phyloP scores from a whole-genome alignment of 352 stramenopile genomes.

The Pythium guiyangense region DNA sequence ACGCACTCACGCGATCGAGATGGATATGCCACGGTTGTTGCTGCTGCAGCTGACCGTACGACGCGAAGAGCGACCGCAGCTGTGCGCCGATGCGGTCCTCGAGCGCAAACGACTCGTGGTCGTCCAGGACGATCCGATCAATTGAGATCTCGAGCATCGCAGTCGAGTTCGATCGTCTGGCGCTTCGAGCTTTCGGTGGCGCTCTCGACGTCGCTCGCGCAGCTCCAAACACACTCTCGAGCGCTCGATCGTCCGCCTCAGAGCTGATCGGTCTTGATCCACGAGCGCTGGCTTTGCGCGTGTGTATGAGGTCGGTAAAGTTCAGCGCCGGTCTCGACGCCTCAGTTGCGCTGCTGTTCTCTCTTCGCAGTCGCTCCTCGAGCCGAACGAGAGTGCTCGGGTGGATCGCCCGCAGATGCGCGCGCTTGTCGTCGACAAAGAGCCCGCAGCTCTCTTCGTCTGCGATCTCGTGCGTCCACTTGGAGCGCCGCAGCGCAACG shows the following conservation, averaged over 20 bases:
- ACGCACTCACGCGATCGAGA: conserved; percentile 40
- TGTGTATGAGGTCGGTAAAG: conserved; percentile 8
- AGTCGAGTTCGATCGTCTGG: neutral
- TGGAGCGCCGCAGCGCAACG: conserved; percentile 14
- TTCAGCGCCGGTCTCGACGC: neutral
- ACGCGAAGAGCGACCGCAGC: conserved; percentile 45
- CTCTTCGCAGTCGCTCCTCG: conserved; percentile 42
- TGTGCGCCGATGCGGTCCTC: conserved; percentile 62
- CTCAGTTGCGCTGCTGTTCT: conserved; percentile 3
- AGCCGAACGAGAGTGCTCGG: conserved; percentile 44
- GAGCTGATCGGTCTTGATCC: neutral
- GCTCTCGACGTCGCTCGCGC: too few relatives aligned
- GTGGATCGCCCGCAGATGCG: conserved; percentile 29
- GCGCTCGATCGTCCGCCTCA: neutral
- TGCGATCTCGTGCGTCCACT: conserved; percentile 35
- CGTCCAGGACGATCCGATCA: conserved; percentile 62
- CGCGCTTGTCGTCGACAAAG: conserved; percentile 34
- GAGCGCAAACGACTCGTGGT: conserved; percentile 64
- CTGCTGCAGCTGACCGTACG: conserved; percentile 51
- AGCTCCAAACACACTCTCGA: neutral
- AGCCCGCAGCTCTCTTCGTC: conserved; percentile 41
- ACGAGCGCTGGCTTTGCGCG: neutral
- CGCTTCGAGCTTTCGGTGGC: too few relatives aligned
- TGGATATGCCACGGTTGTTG: conserved; percentile 41
- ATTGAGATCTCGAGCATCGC: conserved; percentile 49